phyloP scores from a whole-genome alignment of 1,284 basidiomycete genomes.

The Ganoderma leucocontextum region DNA sequence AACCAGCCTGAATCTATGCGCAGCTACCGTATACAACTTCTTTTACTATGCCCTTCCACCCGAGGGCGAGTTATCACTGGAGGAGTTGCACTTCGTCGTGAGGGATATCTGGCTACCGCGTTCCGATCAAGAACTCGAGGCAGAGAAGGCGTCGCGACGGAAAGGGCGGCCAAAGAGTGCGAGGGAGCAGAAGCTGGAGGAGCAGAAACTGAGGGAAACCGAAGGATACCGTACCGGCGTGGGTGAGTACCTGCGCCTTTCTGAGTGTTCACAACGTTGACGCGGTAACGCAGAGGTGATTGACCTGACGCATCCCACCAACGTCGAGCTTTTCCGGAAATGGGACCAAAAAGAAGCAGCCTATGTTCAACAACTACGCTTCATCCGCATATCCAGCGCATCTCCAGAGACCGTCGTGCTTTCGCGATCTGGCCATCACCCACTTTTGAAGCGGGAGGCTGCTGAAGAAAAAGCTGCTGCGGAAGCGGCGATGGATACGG shows the following conservation, averaged over 20 bases:
- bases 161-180: constrained; percentile 82
- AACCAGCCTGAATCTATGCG: constrained; percentile 10
- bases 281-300: constrained; percentile 68
- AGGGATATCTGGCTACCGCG: constrained; percentile 78
- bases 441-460: constrained; percentile 43
- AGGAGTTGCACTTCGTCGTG: constrained; percentile 75
- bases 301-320: constrained; percentile 80
- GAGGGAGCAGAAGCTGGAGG: constrained; percentile 78
- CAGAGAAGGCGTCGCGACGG: constrained; percentile 68
- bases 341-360: constrained; percentile 84
- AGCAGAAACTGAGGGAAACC: constrained; percentile 69
- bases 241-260: constrained; percentile 59
- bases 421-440: constrained; percentile 68
- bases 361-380: constrained; percentile 79
- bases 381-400: constrained; percentile 73
- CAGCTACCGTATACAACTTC: constrained; percentile 82
- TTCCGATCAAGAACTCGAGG: constrained; percentile 73
- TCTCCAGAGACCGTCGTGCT: constrained; percentile 57
- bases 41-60: constrained; percentile 81
- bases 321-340: constrained; percentile 75
- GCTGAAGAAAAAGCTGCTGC: constrained; percentile 21
- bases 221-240: constrained; percentile 86
- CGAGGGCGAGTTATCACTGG: constrained; percentile 67
- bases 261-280: background rate
- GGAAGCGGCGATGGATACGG: constrained; percentile 42